A percentile compares a stretch with the other conserved stretches of the same genome.
Evolutionary conservation across 106 monocot genomes (phyloP).

Genomic region (Ottelia alismoides): DNA sequence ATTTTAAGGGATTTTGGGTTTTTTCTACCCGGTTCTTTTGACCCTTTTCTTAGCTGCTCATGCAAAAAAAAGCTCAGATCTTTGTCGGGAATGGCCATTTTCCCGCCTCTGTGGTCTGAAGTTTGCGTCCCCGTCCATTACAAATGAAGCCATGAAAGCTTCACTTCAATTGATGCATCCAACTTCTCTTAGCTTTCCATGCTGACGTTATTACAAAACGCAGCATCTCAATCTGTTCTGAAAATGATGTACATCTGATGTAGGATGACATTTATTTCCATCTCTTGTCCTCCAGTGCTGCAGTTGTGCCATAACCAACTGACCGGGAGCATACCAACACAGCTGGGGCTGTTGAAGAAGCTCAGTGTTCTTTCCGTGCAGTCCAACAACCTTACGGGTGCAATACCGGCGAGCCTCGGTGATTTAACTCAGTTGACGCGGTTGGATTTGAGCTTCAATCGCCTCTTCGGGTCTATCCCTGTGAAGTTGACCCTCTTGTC

Average conservation of each 20-base stretch:
- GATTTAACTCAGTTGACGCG: constrained; percentile 35
- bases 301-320: constrained; percentile 73
- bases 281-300: constrained; percentile 23
- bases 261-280: too few relatives aligned
- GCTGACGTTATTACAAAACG: too few relatives aligned
- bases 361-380: constrained; percentile 60
- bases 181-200: background rate
- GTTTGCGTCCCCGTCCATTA: too few relatives aligned
- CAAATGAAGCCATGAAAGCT: too few relatives aligned
- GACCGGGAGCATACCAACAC: constrained; percentile 57
- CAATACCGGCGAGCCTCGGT: constrained; percentile 65
- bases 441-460: constrained; percentile 61
- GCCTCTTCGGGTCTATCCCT: constrained; percentile 66
- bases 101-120: too few relatives aligned
- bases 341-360: constrained; percentile 40
- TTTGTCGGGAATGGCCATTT: too few relatives aligned
- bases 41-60: too few relatives aligned
- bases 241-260: too few relatives aligned
- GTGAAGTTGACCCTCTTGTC: constrained; percentile 35
- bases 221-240: too few relatives aligned
- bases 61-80: too few relatives aligned
- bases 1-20: background rate
- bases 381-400: constrained; percentile 44
- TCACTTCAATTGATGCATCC: too few relatives aligned
- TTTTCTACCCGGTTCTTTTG: background rate